These are phyloP conservation scores for Anethum foeniculum DNA, from an alignment of 140 eudicot genomes.

Conservation along the genomic window DNA sequence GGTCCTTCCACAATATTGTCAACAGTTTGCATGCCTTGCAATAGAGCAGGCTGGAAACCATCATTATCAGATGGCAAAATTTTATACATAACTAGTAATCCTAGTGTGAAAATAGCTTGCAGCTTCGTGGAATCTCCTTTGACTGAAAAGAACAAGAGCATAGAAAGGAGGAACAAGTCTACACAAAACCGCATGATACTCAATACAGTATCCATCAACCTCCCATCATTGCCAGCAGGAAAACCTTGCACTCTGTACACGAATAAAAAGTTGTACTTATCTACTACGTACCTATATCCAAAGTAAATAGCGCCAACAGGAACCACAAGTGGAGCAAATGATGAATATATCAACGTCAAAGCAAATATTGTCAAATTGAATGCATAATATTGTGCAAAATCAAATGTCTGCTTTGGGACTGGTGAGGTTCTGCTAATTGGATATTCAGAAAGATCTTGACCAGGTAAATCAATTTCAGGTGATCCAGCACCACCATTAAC, in stretches of 20 bases:
- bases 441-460: conserved; percentile 73
- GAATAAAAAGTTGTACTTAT: conserved; percentile 89
- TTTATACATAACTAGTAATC: conserved; percentile 61
- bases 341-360: conserved; percentile 81
- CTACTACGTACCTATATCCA: conserved; percentile 89
- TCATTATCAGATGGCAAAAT: conserved; percentile 71
- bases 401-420: conserved; percentile 80
- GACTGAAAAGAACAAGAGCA: conserved; percentile 81
- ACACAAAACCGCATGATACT: conserved; percentile 83
- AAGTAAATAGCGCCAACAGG: conserved; percentile 91
- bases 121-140: conserved; percentile 79
- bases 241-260: conserved; percentile 94
- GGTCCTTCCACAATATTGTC: conserved; percentile 77
- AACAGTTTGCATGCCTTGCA: conserved; percentile 79
- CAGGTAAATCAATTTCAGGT: conserved; percentile 37
- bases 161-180: conserved; percentile 69
- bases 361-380: conserved; percentile 93
- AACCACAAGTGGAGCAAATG: conserved; percentile 87
- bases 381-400: conserved; percentile 95
- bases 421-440: conserved; percentile 96
- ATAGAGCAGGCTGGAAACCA: conserved; percentile 60
- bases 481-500: conserved; percentile 15
- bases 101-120: conserved; percentile 94
- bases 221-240: conserved; percentile 97
- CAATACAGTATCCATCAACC: conserved; percentile 87